Evolutionary conservation across 1,284 basidiomycete species (phyloP), one percentile per base, ranked within the genome.

Genomic region (Irpex sp.): DNA sequence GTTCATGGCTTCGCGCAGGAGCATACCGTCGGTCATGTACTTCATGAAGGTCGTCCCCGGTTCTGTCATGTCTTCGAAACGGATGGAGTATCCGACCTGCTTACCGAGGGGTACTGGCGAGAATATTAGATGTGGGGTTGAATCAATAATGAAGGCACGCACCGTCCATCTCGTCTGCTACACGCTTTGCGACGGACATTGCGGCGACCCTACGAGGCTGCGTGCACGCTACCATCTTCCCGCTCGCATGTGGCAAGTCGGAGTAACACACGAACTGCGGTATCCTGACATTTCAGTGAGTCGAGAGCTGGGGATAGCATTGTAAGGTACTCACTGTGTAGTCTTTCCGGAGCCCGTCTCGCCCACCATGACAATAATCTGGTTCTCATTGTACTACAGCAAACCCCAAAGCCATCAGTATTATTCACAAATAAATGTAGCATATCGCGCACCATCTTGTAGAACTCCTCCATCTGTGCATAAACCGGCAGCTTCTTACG

Each of bases 21-120:
- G 73, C 96, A 98, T 97, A 85, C 97, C 97, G 70, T 99, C 97
- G 9, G 97, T 99, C 96, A 99, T 98, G 81, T 99, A 98, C 76
- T 97, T 96, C 69, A 98, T 81, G 77, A 97, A 96, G 0, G 96
- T 98, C 6, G 88, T 93, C 0, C 92, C 93, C 0, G 86, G 85
- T 68, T 95, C 92, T 8, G 96, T 98, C 89, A 96, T 94, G 74
- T 99, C 97, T 77, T 99, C 97, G 78, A 99, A 99, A 75, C 97
- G 94, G 72, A 98, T 98, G 3, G 94, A 95, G 78, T 99, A 99
- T 67, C 97, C 97, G 67, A 99, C 97, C 71, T 98, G 89, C 74
- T 93, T 91, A 61, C 94, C 95, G 8, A 98, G 88, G 76, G 89
- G 84, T 11, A 98, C 94, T 94, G 9, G 40, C 9, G 52, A 58